phyloP scores from a whole-genome alignment of 2,329 filamentous ascomycete genomes.

The Davidsoniella virescens region DNA sequence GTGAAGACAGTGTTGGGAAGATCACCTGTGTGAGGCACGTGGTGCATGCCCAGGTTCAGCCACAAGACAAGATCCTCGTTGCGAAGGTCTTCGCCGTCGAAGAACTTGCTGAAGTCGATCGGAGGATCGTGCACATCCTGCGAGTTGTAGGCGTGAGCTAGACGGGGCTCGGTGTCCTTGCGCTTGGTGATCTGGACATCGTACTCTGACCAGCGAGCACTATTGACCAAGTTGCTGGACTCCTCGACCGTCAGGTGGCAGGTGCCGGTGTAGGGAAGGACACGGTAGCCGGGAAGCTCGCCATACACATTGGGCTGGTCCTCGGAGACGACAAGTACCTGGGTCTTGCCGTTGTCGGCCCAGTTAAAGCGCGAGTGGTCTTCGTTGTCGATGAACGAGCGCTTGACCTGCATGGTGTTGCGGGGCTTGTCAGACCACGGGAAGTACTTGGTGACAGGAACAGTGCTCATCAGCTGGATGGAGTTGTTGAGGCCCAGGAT shows the following conservation, averaged over 20 bases:
- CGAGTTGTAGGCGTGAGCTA: constrained; percentile 22
- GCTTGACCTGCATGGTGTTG: constrained; percentile 20
- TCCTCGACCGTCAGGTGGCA: constrained; percentile 29
- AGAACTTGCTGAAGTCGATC: constrained; percentile 30
- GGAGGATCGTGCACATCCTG: constrained; percentile 25
- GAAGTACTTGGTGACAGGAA: constrained; percentile 19
- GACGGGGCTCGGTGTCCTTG: constrained; percentile 25
- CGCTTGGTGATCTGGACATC: constrained; percentile 30
- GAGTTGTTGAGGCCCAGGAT: constrained; percentile 22
- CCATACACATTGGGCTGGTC: constrained; percentile 30
- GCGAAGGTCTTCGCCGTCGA: constrained; percentile 16
- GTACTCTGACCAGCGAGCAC: constrained; percentile 24
- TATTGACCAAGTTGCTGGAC: constrained; percentile 24
- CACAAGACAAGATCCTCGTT: constrained; percentile 29
- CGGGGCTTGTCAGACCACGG: constrained; percentile 24
- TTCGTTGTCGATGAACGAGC: constrained; percentile 16
- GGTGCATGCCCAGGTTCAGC: constrained; percentile 40
- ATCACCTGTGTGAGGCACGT: constrained; percentile 32
- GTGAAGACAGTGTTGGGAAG: constrained; percentile 20
- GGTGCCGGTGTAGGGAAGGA: constrained; percentile 22
- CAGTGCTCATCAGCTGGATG: constrained; percentile 21
- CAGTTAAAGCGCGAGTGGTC: constrained; percentile 20
- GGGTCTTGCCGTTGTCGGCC: constrained; percentile 26
- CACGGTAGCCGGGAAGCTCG: constrained; percentile 30
- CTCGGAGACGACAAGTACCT: constrained; percentile 29